These are phyloP conservation scores for Fusarium subglutinans DNA, from an alignment of 2,329 filamentous ascomycete genomes.

Conservation along the genomic window DNA sequence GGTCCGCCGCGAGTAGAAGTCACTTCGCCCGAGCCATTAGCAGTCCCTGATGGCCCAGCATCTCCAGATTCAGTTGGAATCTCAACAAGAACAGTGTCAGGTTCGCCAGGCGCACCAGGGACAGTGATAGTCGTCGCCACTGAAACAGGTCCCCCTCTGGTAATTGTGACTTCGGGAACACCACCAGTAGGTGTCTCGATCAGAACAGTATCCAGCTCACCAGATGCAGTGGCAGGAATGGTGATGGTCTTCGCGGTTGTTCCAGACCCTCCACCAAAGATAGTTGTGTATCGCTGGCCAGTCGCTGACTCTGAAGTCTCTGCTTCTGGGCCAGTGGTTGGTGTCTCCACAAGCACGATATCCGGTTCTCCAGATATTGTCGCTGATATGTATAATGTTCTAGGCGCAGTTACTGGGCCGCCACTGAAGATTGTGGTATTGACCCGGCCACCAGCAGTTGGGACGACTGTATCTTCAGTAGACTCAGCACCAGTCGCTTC, in stretches of 20 bases:
- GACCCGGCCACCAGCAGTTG: neutral
- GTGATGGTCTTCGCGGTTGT: neutral
- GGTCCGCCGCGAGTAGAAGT: neutral
- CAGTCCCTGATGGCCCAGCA: neutral
- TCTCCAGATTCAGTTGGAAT: neutral
- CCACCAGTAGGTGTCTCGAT: constrained; percentile 3
- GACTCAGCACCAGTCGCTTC: neutral
- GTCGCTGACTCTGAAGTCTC: neutral
- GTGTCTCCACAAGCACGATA: constrained; percentile 14
- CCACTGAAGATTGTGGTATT: constrained; percentile 9
- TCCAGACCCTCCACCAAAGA: neutral
- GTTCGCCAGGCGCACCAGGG: neutral
- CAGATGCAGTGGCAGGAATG: neutral
- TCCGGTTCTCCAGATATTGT: constrained; percentile 2
- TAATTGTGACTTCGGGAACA: neutral
- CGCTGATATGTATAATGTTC: constrained; percentile 1
- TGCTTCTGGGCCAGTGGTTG: neutral
- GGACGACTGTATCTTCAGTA: too few relatives aligned
- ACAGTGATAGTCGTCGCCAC: neutral
- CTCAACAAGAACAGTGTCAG: neutral
- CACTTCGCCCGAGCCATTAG: accelerated
- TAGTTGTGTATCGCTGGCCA: neutral
- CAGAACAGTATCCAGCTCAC: constrained; percentile 4
- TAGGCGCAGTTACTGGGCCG: neutral
- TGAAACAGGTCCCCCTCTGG: neutral